A percentile compares a stretch with the other conserved stretches of the same genome.
phyloP scores from a whole-genome alignment of 352 stramenopile species.

The Saprolegnia diclina region DNA sequence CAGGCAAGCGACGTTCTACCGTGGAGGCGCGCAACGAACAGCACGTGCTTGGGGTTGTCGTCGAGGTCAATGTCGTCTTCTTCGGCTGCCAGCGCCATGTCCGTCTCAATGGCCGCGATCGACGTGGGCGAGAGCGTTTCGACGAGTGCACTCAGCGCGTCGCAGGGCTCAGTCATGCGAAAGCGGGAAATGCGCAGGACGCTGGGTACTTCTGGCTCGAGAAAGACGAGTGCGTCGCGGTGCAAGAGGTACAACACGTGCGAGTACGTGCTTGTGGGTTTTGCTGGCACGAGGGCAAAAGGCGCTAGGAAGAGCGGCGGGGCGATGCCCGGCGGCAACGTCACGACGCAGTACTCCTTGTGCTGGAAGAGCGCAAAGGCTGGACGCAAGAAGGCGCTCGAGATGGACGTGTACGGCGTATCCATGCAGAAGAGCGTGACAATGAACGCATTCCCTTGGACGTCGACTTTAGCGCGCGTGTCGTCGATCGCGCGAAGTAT shows the following conservation, averaged over 20 bases:
- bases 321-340: slow-evolving; percentile 39
- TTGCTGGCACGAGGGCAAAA: slow-evolving; percentile 41
- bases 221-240: slow-evolving; percentile 53
- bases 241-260: slow-evolving; percentile 54
- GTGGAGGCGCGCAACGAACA: slow-evolving; percentile 57
- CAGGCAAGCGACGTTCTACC: slow-evolving; percentile 30
- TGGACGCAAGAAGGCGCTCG: slow-evolving; percentile 40
- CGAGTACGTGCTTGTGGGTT: slow-evolving; percentile 46
- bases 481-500: slow-evolving; percentile 23
- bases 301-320: slow-evolving; percentile 40
- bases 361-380: slow-evolving; percentile 48
- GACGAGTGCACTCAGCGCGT: slow-evolving; percentile 8
- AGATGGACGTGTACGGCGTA: slow-evolving; percentile 37
- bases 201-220: slow-evolving; percentile 33
- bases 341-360: slow-evolving; percentile 55
- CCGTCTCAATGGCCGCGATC: slow-evolving; percentile 31
- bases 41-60: slow-evolving; percentile 55
- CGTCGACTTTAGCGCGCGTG: slow-evolving; percentile 31
- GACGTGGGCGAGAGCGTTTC: slow-evolving; percentile 9
- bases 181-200: slow-evolving; percentile 1
- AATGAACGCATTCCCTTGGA: slow-evolving; percentile 48
- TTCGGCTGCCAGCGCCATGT: slow-evolving; percentile 38
- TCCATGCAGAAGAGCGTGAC: slow-evolving; percentile 67
- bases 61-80: slow-evolving; percentile 56
- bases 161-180: slow-evolving; percentile 3